A percentile compares a stretch with the other conserved stretches of the same genome.
Evolutionary conservation across 768 basidiomycete species (phyloP).

Genomic region (Baorangia bicolor): DNA sequence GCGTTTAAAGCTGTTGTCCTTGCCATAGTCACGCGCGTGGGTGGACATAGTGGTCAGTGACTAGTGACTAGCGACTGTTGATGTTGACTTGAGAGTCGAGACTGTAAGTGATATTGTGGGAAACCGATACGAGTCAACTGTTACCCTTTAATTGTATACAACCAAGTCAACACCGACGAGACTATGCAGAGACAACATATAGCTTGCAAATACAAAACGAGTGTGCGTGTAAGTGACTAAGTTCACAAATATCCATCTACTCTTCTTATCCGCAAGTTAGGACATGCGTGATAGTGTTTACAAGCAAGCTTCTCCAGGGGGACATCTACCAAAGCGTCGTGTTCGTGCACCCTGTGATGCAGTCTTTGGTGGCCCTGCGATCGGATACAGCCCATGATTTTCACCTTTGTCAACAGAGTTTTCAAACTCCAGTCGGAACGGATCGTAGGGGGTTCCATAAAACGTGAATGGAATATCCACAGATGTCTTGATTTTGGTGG

Average conservation of each 20-base stretch:
- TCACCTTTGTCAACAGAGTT: not conserved
- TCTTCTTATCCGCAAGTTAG: not conserved
- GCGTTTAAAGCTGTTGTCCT: slow-evolving; percentile 12
- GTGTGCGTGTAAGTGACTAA: not conserved
- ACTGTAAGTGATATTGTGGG: slow-evolving; percentile 12
- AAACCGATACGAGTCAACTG: slow-evolving; percentile 10
- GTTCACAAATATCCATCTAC: not conserved
- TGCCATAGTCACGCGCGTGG: slow-evolving; percentile 14
- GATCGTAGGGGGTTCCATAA: slow-evolving; percentile 18
- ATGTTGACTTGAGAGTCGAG: not conserved
- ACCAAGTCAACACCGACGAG: not conserved
- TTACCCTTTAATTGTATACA: no score
- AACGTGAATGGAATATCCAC: not conserved
- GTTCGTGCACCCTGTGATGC: not conserved
- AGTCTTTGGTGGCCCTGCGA: slow-evolving; percentile 5
- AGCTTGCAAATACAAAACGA: not conserved
- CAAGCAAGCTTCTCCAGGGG: slow-evolving; percentile 10
- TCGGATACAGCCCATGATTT: slow-evolving; percentile 6
- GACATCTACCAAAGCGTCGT: slow-evolving; percentile 18
- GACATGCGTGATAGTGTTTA: not conserved
- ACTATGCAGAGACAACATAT: not conserved
- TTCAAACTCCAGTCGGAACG: slow-evolving; percentile 20
- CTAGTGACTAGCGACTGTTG: no score
- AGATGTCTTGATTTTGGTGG: not conserved
- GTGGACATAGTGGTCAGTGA: slow-evolving; percentile 14